phyloP scores from a whole-genome alignment of 2,329 filamentous ascomycete species.

The Cercospora beticola region DNA sequence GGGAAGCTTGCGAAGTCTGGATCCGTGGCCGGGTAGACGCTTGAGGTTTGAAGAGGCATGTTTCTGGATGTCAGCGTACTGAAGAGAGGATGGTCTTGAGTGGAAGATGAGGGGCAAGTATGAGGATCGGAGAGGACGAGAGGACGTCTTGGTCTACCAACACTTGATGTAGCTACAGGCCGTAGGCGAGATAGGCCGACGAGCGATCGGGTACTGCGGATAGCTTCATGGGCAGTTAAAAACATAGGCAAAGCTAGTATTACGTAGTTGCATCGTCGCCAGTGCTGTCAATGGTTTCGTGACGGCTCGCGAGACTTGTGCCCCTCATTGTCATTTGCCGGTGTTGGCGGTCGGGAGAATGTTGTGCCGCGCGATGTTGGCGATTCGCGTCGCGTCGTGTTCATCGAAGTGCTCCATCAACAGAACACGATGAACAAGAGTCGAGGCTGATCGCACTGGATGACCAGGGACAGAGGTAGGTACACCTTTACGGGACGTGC shows the following conservation, averaged over 20 bases:
- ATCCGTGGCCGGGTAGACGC: slow-evolving; percentile 52
- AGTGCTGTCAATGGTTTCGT: not conserved
- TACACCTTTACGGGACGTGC: not conserved
- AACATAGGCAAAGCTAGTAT: not conserved
- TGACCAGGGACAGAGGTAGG: not conserved
- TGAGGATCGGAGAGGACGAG: not conserved
- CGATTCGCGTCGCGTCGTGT: not conserved
- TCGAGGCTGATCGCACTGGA: not conserved
- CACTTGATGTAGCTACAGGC: not conserved
- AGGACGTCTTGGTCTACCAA: not conserved
- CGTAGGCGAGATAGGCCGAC: slow-evolving; percentile 15
- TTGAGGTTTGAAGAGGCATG: slow-evolving; percentile 52
- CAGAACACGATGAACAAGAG: not conserved
- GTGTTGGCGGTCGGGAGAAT: slow-evolving; percentile 6
- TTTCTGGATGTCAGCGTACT: slow-evolving; percentile 1
- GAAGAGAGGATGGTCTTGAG: not conserved
- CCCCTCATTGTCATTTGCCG: slow-evolving; percentile 5
- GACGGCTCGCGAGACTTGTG: not conserved
- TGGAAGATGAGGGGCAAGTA: not conserved
- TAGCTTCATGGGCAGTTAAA: not conserved
- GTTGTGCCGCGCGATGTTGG: not conserved
- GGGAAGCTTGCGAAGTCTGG: slow-evolving; percentile 63
- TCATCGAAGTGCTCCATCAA: not conserved
- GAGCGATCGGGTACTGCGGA: slow-evolving; percentile 11
- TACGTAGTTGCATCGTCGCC: slow-evolving; percentile 9